phyloP scores from a whole-genome alignment of 257 asterid genomes.

The Echites panduratus region DNA sequence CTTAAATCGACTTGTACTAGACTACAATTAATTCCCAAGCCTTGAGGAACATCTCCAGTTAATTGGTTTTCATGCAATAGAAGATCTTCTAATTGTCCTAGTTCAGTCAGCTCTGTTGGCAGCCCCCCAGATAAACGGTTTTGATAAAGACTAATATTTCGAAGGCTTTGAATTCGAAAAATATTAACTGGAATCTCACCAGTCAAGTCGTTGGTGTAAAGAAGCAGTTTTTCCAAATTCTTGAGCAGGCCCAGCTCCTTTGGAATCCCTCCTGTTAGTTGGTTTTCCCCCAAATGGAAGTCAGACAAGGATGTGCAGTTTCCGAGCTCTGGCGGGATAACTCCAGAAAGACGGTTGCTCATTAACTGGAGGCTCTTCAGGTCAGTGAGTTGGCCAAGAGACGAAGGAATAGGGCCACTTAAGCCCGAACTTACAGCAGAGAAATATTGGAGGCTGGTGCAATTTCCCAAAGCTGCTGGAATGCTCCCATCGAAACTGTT shows the following conservation, averaged over 20 bases:
- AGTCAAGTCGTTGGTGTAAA: constrained; percentile 50
- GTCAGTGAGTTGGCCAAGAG: constrained; percentile 49
- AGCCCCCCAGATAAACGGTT: constrained; percentile 70
- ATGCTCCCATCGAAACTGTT: constrained; percentile 54
- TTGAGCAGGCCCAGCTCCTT: constrained; percentile 53
- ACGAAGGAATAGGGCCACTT: constrained; percentile 63
- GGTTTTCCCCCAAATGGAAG: constrained; percentile 43
- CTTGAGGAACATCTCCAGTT: constrained; percentile 67
- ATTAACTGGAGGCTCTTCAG: constrained; percentile 48
- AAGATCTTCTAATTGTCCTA: constrained; percentile 48
- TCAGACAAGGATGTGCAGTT: constrained; percentile 53
- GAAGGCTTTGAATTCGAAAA: constrained; percentile 65
- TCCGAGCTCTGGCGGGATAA: constrained; percentile 71
- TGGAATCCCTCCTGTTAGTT: constrained; percentile 58
- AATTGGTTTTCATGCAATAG: constrained; percentile 54
- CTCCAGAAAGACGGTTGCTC: constrained; percentile 54
- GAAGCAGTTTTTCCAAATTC: constrained; percentile 34
- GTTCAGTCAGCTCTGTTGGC: constrained; percentile 53
- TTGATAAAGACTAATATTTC: constrained; percentile 41
- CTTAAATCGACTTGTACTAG: constrained; percentile 52
- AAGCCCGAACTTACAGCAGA: constrained; percentile 49
- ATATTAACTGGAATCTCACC: constrained; percentile 63
- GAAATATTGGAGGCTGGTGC: constrained; percentile 38
- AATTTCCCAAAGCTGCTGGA: constrained; percentile 57
- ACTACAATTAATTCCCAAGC: constrained; percentile 66